Evolutionary conservation across 1,139 yeast species (phyloP).

Genomic region (Yamadazyma taylorii): DNA sequence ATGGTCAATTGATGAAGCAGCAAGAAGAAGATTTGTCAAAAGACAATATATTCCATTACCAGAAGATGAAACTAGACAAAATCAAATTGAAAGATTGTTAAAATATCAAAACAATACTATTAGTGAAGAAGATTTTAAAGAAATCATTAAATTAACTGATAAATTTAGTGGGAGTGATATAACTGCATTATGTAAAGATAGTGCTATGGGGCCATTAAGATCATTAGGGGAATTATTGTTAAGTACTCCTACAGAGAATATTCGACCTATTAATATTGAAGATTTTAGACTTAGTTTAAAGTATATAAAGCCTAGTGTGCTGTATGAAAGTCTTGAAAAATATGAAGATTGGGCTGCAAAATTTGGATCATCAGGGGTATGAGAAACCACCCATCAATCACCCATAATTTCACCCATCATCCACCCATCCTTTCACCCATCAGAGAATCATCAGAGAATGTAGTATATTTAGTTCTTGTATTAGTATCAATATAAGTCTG

Average conservation of each 20-base stretch:
- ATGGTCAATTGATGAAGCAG: slow-evolving; percentile 98
- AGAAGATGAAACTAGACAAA: slow-evolving; percentile 75
- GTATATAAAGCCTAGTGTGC: slow-evolving; percentile 90
- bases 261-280: slow-evolving; percentile 71
- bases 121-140: slow-evolving; percentile 59
- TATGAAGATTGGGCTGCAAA: slow-evolving; percentile 87
- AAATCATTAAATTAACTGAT: slow-evolving; percentile 62
- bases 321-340: slow-evolving; percentile 72
- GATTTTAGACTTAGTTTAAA: slow-evolving; percentile 80
- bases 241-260: slow-evolving; percentile 81
- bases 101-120: slow-evolving; percentile 76
- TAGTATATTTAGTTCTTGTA: no score
- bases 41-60: slow-evolving; percentile 95
- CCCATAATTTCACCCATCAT: no score
- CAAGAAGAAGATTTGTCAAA: slow-evolving; percentile 89
- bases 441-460: background rate
- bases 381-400: slow-evolving; percentile 7
- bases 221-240: slow-evolving; percentile 86
- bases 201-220: slow-evolving; percentile 97
- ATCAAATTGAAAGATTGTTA: slow-evolving; percentile 70
- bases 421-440: no score
- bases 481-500: no score
- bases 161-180: slow-evolving; percentile 94
- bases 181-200: slow-evolving; percentile 94
- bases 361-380: slow-evolving; percentile 92